Conservation (phyloP, 768 basidiomycete genomes). For the Antrodiella citrinella region DNA sequence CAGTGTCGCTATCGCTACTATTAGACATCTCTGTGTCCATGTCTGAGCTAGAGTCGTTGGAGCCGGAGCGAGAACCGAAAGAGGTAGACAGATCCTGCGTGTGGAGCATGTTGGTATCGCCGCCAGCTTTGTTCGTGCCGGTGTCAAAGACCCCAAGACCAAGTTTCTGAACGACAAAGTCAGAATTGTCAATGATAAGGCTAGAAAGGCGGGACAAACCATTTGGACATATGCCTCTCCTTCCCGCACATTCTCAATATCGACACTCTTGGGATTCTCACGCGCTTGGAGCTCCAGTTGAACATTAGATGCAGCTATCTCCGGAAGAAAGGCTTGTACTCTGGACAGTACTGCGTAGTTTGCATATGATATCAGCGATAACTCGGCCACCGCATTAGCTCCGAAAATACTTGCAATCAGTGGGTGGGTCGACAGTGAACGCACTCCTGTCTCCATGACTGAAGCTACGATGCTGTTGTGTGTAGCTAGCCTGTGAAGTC, state of each 20-base stretch:
- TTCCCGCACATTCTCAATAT: slow-evolving; percentile 56
- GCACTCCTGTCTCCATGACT: slow-evolving; percentile 17
- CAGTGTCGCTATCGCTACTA: slow-evolving; percentile 5
- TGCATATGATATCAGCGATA: neutral
- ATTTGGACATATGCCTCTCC: slow-evolving; percentile 15
- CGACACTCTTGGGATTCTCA: slow-evolving; percentile 48
- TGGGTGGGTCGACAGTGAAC: slow-evolving; percentile 13
- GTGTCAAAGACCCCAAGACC: slow-evolving; percentile 21
- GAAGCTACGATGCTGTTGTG: slow-evolving; percentile 7
- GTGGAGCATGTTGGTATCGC: slow-evolving; percentile 12
- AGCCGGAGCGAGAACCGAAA: slow-evolving; percentile 3
- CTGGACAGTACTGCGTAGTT: slow-evolving; percentile 47
- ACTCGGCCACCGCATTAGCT: neutral
- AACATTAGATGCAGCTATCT: slow-evolving; percentile 57
- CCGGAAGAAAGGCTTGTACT: slow-evolving; percentile 59
- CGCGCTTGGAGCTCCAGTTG: slow-evolving; percentile 38
- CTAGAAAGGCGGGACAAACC: slow-evolving; percentile 1
- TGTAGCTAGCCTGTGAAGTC: neutral
- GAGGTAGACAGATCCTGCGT: slow-evolving; percentile 3
- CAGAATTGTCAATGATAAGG: neutral
- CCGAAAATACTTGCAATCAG: slow-evolving; percentile 11
- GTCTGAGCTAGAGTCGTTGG: neutral
- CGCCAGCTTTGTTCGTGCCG: slow-evolving; percentile 4
- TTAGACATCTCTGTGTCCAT: neutral
- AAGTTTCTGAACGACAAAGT: slow-evolving; percentile 10